Base-by-base conservation (phyloP, 345 rosid genomes). In the Salix dunnii region DNA sequence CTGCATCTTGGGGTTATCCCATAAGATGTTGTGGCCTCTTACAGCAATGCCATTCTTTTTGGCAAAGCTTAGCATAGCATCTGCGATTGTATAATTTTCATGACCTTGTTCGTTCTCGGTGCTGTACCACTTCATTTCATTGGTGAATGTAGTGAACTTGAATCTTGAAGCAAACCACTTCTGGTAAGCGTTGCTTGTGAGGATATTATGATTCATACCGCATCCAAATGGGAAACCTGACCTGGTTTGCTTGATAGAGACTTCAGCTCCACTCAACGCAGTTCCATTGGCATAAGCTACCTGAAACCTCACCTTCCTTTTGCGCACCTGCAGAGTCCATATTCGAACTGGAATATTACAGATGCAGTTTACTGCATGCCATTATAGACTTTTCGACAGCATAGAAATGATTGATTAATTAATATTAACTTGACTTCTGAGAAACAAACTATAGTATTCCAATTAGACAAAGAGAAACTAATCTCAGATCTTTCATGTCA, bases 101-200 rank as follows among this genome's bases (percentile, higher is more conserved):
- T 23, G 67, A 4, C 92, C 91, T 38, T 71, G 88, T 46, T 2
- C 74, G 43, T 5, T 75, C 87, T 94, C 97, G 0, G 90, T 94
- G 84, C 89, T 80, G 74, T 92, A 94, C 98, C 98, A 94, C 74
- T 91, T 94, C 96, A 94, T 94, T 77, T 87, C 94, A 33, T 92
- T 94, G 63, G 94, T 89, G 88, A 94, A 90, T 25, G 92, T 89
- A 5, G 96, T 78, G 73, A 66, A 79, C 63, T 77, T 85, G 82
- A 92, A 92, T 79, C 96, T 85, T 0, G 94, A 88, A n/a, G 88
- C 78, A 40, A 94, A 92, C 98, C 98, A 94, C 18, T 82, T 27
- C 42, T 81, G 88, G 74, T 92, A 94, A 2, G 72, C 89, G 36
- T 63, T 30, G 85, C 87, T 89, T 42, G 77, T 76, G 21, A 92